Conservation (phyloP, 371 early-diverging fungal species). For the Mortierella sp. region DNA sequence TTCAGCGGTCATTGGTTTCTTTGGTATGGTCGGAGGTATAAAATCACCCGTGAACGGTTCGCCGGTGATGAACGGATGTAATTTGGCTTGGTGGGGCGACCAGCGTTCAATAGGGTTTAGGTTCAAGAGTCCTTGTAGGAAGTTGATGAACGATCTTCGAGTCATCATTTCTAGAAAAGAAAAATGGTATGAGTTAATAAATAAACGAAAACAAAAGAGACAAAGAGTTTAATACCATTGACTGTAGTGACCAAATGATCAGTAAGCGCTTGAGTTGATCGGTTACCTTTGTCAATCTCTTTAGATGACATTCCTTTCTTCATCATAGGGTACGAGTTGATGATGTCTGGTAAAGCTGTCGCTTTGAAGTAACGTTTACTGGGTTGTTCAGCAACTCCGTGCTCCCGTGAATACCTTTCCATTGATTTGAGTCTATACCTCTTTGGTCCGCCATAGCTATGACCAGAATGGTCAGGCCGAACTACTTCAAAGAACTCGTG, state of each 20-base stretch:
- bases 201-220: neutral
- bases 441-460: slow-evolving; percentile 26
- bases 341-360: slow-evolving; percentile 80
- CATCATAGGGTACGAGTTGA: slow-evolving; percentile 79
- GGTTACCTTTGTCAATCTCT: slow-evolving; percentile 77
- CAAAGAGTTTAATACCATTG: neutral
- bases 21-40: slow-evolving; percentile 58
- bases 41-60: slow-evolving; percentile 75
- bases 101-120: slow-evolving; percentile 93
- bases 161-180: slow-evolving; percentile 68
- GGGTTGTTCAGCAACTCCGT: slow-evolving; percentile 77
- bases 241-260: neutral
- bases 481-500: slow-evolving; percentile 75
- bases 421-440: slow-evolving; percentile 81
- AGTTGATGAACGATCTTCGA: slow-evolving; percentile 85
- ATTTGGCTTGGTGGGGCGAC: slow-evolving; percentile 92
- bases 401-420: slow-evolving; percentile 85
- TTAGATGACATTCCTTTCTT: slow-evolving; percentile 66
- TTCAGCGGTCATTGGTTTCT: slow-evolving; percentile 38
- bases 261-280: slow-evolving; percentile 26
- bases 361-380: slow-evolving; percentile 90
- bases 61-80: slow-evolving; percentile 96
- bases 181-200: slow-evolving; percentile 1
- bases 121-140: slow-evolving; percentile 85
- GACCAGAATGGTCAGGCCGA: slow-evolving; percentile 24